These are phyloP conservation scores for Stentor coeruleus DNA, from an alignment of 73 alveolate species.

Conservation along the genomic window DNA sequence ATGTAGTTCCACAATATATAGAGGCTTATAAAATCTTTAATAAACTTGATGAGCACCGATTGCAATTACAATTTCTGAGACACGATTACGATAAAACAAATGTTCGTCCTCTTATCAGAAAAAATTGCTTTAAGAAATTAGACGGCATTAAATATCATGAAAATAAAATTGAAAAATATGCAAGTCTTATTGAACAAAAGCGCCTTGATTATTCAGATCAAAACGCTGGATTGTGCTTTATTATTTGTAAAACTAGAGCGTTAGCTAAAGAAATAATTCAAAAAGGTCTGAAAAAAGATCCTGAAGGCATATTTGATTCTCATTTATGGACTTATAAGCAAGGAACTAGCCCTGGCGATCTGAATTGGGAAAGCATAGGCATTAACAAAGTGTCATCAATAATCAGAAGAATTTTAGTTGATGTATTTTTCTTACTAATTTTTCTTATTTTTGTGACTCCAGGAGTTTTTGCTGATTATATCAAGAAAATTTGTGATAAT, in stretches of 20 bases:
- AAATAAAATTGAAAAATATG: background rate
- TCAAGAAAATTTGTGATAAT: background rate
- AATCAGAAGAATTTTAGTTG: background rate
- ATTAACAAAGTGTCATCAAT: background rate
- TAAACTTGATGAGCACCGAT: background rate
- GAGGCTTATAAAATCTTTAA: background rate
- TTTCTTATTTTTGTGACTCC: conserved; percentile 6
- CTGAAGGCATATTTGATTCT: background rate
- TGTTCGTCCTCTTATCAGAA: background rate
- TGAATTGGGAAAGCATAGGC: background rate
- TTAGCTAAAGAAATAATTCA: background rate
- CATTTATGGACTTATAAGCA: background rate
- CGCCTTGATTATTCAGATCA: background rate
- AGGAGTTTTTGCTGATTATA: background rate
- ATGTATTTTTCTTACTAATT: background rate
- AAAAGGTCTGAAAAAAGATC: background rate
- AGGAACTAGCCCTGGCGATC: background rate
- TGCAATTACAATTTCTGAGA: background rate
- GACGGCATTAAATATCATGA: background rate
- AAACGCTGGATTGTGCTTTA: background rate
- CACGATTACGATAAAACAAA: background rate
- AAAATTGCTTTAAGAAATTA: background rate
- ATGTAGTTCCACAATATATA: background rate
- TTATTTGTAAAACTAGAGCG: background rate
- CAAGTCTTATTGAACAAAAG: background rate